Base-by-base conservation (phyloP, 176 grass and related monocot species). In the Musa beccarii region DNA sequence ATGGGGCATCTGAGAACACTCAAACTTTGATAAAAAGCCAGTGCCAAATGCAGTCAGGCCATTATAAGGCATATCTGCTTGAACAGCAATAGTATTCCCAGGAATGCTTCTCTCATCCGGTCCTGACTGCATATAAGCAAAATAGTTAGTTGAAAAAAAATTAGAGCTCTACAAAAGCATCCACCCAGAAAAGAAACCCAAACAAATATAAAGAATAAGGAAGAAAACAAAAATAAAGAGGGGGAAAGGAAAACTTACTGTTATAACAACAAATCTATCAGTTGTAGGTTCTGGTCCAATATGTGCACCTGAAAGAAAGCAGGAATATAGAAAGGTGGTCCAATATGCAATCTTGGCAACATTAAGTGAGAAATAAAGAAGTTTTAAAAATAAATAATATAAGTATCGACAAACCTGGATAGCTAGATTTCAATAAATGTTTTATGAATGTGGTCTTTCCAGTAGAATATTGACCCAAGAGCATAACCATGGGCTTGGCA, bases 381-480 rank as follows among this genome's bases (percentile, higher is more conserved):
- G 21, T 29, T 54, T 13, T 12, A 12, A 75, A 11, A 74, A 13
- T 8, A 52, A 24, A n/a, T 68, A 72, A 26, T 52, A 69, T 9
- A 73, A 19, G 54, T 29, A 26, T 50, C 71, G 63, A 70, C 28
- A 49, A 78, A 98, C 95, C 95, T 94, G 95, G 95, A 86, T 94
- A 99, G 81, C 79, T 84, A 84, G 84, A 78, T 88, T 81, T 89
- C 49, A 94, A 80, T 17, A 99, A 79, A 86, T 99, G 95, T 34
- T 99, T 99, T 63, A 99, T 99, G 79, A 99, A 99, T 78, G 91
- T 99, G 15, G 95, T 99, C 89, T 99, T 99, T 20, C 95, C 95
- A 0, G 95, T 99, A 81, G 95, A 99, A 88, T 99, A 99, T 86
- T 99, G 95, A 56, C 95, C 95, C 76, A 99, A 89, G 71, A 99